Percentiles rank a stretch among this genome's conserved stretches.
Evolutionary conservation across 2,329 filamentous ascomycete species (phyloP).

Genomic region (Thelonectria blattea): DNA sequence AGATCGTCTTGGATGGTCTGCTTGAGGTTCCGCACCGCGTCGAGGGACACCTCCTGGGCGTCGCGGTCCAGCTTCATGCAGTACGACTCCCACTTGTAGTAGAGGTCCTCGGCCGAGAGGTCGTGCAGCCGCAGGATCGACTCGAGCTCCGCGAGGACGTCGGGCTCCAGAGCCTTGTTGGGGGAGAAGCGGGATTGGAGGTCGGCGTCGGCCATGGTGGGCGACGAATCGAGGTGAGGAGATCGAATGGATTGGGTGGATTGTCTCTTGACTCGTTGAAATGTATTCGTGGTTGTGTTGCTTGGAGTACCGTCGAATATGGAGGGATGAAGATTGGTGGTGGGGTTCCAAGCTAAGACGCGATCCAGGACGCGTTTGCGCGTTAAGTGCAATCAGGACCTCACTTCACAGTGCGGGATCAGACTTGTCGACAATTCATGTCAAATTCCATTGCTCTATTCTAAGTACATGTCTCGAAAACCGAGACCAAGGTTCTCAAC

Average conservation of each 20-base stretch:
- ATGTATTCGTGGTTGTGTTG: neutral
- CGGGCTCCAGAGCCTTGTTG: constrained; percentile 66
- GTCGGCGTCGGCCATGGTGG: constrained; percentile 46
- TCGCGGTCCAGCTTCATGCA: constrained; percentile 91
- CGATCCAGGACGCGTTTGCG: constrained; percentile 5
- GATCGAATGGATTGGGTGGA: neutral
- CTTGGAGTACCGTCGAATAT: constrained; percentile 8
- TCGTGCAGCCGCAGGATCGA: constrained; percentile 87
- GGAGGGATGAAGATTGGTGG: constrained; percentile 8
- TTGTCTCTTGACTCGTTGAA: neutral
- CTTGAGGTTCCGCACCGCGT: constrained; percentile 79
- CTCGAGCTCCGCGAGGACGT: constrained; percentile 80
- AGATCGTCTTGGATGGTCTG: constrained; percentile 84
- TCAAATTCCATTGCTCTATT: neutral
- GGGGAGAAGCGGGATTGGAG: constrained; percentile 46
- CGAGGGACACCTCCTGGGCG: constrained; percentile 70
- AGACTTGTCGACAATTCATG: neutral
- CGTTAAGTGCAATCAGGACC: neutral
- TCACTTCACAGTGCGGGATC: neutral
- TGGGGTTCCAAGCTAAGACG: constrained; percentile 7
- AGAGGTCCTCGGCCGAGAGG: constrained; percentile 83
- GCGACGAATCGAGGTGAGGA: constrained; percentile 14
- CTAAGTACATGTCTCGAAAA: too few species aligned
- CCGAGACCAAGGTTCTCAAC: too few species aligned
- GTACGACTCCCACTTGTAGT: constrained; percentile 99